Conservation (phyloP, 495 filamentous ascomycete species). For the Aspergillus biplanus region DNA sequence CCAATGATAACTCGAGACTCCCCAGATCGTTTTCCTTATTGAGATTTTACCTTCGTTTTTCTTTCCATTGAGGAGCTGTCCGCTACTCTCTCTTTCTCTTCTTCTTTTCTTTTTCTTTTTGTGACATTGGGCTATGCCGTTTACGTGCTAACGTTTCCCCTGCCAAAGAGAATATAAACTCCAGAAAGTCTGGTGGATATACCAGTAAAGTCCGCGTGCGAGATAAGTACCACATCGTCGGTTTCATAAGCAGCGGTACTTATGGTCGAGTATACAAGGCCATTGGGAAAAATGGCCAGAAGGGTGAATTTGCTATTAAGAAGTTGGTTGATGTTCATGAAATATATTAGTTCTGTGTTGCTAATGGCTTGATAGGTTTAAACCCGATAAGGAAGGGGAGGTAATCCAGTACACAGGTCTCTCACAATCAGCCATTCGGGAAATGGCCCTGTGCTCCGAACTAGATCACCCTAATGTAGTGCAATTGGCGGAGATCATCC, state of each 20-base stretch:
- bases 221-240: constrained; percentile 92
- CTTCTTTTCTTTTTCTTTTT: not conserved
- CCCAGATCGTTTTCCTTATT: constrained; percentile 10
- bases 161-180: constrained; percentile 40
- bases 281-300: constrained; percentile 72
- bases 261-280: constrained; percentile 99
- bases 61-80: not conserved
- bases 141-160: constrained; percentile 14
- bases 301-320: constrained; percentile 91
- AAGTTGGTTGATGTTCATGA: constrained; percentile 54
- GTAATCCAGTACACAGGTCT: constrained; percentile 93
- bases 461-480: constrained; percentile 90
- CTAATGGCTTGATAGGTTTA: constrained; percentile 67
- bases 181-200: constrained; percentile 59
- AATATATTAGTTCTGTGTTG: constrained; percentile 5
- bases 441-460: constrained; percentile 98
- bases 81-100: not conserved
- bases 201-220: constrained; percentile 86
- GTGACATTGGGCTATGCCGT: not conserved
- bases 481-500: constrained; percentile 89
- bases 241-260: constrained; percentile 98
- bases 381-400: constrained; percentile 98
- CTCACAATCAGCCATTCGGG: constrained; percentile 93
- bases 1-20: constrained; percentile 14
- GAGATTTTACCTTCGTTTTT: not conserved